Evolutionary conservation across 306 rosid genomes (phyloP).

Genomic region (Fragaria nilgerrensis): DNA sequence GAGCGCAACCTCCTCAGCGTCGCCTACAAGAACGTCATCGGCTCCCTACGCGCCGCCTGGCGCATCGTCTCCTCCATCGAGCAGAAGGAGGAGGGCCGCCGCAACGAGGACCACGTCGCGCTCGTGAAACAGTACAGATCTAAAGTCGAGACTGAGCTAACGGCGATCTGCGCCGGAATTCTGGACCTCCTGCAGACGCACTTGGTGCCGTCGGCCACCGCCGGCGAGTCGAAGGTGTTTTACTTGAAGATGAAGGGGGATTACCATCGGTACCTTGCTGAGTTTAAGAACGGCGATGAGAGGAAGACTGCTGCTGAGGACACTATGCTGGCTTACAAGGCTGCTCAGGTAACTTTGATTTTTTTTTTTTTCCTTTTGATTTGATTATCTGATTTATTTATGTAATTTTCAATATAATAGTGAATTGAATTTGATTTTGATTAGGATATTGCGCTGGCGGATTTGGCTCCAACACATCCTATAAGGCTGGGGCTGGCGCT

Average conservation of each 20-base stretch:
- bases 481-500: constrained; percentile 45
- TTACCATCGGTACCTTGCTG: constrained; percentile 40
- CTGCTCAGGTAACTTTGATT: constrained; percentile 35
- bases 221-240: constrained; percentile 40
- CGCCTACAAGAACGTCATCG: constrained; percentile 48
- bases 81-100: constrained; percentile 47
- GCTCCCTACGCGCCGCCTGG: constrained; percentile 44
- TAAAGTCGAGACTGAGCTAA: constrained; percentile 40
- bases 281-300: constrained; percentile 40
- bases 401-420: background rate
- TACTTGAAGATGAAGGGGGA: constrained; percentile 48
- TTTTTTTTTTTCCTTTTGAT: background rate
- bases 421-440: background rate
- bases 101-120: constrained; percentile 40
- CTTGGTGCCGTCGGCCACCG: constrained; percentile 36
- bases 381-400: background rate
- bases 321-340: constrained; percentile 39
- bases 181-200: constrained; percentile 31
- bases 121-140: constrained; percentile 42
- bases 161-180: constrained; percentile 38
- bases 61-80: constrained; percentile 43
- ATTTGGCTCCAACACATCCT: constrained; percentile 42
- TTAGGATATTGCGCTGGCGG: constrained; percentile 42
- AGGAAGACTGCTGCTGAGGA: constrained; percentile 42
- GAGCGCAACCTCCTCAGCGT: constrained; percentile 43